Percentiles rank a stretch among this genome's conserved stretches.
These are phyloP conservation scores for Paraphaeosphaeria sporulosa DNA, from an alignment of 2,329 filamentous ascomycete genomes.

Conservation along the genomic window DNA sequence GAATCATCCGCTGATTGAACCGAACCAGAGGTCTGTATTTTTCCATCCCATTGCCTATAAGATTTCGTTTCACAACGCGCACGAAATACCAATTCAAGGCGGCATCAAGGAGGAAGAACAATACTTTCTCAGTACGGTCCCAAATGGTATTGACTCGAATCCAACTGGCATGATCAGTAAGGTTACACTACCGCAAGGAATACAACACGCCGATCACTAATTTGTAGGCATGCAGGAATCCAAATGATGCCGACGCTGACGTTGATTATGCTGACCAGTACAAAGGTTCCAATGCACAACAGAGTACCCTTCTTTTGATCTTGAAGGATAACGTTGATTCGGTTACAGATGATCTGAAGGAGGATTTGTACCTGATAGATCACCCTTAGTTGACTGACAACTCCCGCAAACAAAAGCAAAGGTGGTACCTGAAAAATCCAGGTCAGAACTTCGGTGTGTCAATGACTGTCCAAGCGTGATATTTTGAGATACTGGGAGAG, in stretches of 20 bases:
- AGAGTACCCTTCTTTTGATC: not conserved
- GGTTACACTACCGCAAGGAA: no score
- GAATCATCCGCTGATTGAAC: conserved; percentile 44
- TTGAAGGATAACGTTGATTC: not conserved
- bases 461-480: not conserved
- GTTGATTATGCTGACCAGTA: not conserved
- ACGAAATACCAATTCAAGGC: conserved; percentile 59
- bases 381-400: no score
- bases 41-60: conserved; percentile 40
- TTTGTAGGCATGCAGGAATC: not conserved
- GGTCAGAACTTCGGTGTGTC: not conserved
- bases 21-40: conserved; percentile 44
- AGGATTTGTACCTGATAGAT: not conserved
- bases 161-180: conserved; percentile 27
- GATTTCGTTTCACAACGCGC: conserved; percentile 35
- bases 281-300: not conserved
- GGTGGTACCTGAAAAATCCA: not conserved
- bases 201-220: no score
- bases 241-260: not conserved
- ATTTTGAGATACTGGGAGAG: no score
- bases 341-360: not conserved
- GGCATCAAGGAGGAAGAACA: conserved; percentile 58
- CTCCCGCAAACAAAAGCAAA: no score
- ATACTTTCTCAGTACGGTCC: conserved; percentile 59
- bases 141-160: conserved; percentile 56